Base-by-base conservation (phyloP, 2,329 filamentous ascomycete species). In the Cladosporium phlei region DNA sequence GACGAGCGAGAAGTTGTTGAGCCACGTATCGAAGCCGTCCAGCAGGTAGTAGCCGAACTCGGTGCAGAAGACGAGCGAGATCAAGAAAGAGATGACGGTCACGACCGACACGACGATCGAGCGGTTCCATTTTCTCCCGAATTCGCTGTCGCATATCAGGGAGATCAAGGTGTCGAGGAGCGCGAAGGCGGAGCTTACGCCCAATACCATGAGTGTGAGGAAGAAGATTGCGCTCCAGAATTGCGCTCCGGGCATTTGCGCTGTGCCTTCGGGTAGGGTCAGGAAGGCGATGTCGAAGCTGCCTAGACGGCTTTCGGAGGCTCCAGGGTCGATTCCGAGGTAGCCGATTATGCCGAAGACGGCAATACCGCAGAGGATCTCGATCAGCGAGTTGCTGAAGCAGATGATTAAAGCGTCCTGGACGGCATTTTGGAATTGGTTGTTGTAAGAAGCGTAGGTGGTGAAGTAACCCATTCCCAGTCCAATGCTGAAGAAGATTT, bases 401-500 rank as follows among this genome's bases (percentile, higher is more conserved):
- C 74, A 75, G 29, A 80, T 77, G 5, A 79, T 65, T 32, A 78
- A 65, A 0, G 78, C 74, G 47, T 80, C 78, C 71, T 77, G 75
- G 1, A 80, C 77, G 0, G 77, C 76, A 43, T 80, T 79, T 8
- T 77, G 75, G 56, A 78, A 71, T 51, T 68, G 75, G 54, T 64
- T 59, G 50, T 80, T 80, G 59, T 80, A 80, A 0, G 74, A 78
- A 1, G 77, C 76, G 52, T 80, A 80, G 0, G 71, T 73, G 0
- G 76, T 80, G 52, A 78, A 80, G 56, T 77, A 78, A 2, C 77
- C 77, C 53, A 80, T 79, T 1, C 75, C 76, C 16, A 79, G 73
- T 3, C 77, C 76, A 0, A 75, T 79, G 0, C 74, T 78, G 62
- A 79, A 80, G 60, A 79, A 79, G 34, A 80, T 76, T 50, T 81